Evolutionary conservation across 495 filamentous ascomycete genomes (phyloP).

Genomic region (Haplographium delicatum): DNA sequence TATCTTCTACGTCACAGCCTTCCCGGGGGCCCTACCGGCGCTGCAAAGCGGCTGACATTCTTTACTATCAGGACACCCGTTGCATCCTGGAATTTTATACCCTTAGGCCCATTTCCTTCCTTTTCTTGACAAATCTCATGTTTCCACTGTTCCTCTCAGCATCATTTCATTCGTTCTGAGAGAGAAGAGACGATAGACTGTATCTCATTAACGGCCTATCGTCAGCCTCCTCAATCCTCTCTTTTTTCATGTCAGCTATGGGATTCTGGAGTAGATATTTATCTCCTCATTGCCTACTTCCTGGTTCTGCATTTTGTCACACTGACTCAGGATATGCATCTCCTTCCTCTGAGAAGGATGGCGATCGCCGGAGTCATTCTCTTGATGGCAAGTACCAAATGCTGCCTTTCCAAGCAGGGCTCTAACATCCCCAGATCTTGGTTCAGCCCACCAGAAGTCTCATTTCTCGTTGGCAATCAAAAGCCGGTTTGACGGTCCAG

Average conservation of each 20-base stretch:
- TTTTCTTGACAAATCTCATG: background rate
- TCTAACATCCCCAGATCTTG: background rate
- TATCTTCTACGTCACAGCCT: background rate
- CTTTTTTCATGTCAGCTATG: constrained; percentile 16
- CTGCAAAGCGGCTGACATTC: background rate
- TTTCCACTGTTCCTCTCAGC: background rate
- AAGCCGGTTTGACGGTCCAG: constrained; percentile 14
- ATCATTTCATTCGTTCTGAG: constrained; percentile 8
- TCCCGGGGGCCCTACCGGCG: background rate
- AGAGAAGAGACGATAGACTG: constrained; percentile 23
- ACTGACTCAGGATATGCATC: constrained; percentile 10
- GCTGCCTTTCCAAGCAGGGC: background rate
- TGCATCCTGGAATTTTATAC: background rate
- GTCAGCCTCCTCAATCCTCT: constrained; percentile 21
- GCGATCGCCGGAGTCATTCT: no score
- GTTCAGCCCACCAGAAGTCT: background rate
- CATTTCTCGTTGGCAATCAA: background rate
- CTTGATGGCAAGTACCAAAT: no score
- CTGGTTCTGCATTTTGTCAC: background rate
- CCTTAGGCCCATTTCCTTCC: constrained; percentile 1
- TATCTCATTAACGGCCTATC: constrained; percentile 19
- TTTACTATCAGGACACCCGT: background rate
- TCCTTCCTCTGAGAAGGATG: no score
- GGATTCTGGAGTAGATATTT: background rate
- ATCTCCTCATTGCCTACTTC: background rate